phyloP scores from a whole-genome alignment of 2,329 filamentous ascomycete genomes.

The Penicillium sp. region DNA sequence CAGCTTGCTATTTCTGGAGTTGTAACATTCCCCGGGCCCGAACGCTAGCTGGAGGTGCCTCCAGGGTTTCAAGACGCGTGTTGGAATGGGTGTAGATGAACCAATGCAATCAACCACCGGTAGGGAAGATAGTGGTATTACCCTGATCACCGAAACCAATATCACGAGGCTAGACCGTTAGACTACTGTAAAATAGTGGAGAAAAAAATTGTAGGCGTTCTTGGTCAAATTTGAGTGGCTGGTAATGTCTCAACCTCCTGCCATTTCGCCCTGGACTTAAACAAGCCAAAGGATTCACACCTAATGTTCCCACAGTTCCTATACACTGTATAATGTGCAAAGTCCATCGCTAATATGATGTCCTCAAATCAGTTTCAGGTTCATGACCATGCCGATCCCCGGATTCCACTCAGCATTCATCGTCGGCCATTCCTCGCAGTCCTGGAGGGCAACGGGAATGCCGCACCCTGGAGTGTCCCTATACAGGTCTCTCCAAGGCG shows the following conservation, averaged over 20 bases:
- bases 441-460: slow-evolving; percentile 21
- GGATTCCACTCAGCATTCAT: slow-evolving; percentile 28
- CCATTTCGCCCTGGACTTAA: not conserved
- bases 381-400: slow-evolving; percentile 9
- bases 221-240: not conserved
- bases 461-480: slow-evolving; percentile 15
- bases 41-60: not conserved
- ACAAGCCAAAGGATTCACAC: not conserved
- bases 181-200: too few relatives aligned
- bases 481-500: slow-evolving; percentile 3
- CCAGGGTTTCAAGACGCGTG: slow-evolving; percentile 22
- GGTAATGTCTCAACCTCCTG: not conserved
- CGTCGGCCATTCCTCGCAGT: slow-evolving; percentile 22
- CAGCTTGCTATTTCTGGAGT: slow-evolving; percentile 4
- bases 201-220: too few relatives aligned
- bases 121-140: too few relatives aligned
- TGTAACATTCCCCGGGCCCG: slow-evolving; percentile 14
- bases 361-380: not conserved
- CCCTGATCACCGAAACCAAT: too few relatives aligned
- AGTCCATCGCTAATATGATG: not conserved
- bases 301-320: too few relatives aligned
- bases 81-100: slow-evolving; percentile 19
- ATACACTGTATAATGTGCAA: not conserved
- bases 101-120: not conserved
- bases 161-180: too few relatives aligned